Base-by-base conservation (phyloP, 345 rosid species). In the Mercurialis annua region DNA sequence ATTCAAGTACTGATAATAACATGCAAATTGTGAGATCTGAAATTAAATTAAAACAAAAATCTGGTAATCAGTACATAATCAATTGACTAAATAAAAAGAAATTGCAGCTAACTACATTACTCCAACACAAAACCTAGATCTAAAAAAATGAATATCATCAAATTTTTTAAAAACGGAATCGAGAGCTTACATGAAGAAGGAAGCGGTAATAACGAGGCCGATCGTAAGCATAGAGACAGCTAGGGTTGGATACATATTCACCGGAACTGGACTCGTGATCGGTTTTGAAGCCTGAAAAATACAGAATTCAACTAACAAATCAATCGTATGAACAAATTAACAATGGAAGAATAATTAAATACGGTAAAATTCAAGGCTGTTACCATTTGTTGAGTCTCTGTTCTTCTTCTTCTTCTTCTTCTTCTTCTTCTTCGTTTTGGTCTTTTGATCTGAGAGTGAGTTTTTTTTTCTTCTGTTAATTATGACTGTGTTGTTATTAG, bases 251-350 rank as follows among this genome's bases (percentile, higher is more conserved):
- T 92, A 89, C 89, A 81, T 68, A 56, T 82, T 73, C 49, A 61
- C 90, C 23, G 96, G 89, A 51, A 92, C 87, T 23, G 98, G 96
- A 77, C 96, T 87, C 62, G 85, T 59, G 68, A 89, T 86, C 59
- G 93, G 80, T 75, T 77, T 84, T 64, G 93, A 77, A 67, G 88
- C 85, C 96, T 85, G 50, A 65, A 63, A 70, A 76, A 34, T 52
- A 3, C 8, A 20, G 1, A 64, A 38, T 0, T 38, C 24, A 11
- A 1, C 53, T 3, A 64, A 47, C 4, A 46, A 34, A 5, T 47
- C 21, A 10, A 51, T 0, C n/a, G 1, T 24, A 26, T 1, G n/a
- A n/a, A n/a, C n/a, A n/a, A 34, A 26, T 10, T 5, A 17, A 10
- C 16, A 34, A 38, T 12, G 12, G 51, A 10, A 29, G 14, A 21